Evolutionary conservation across 1,284 basidiomycete genomes (phyloP).

Genomic region (Cystobasidium slooffiae): DNA sequence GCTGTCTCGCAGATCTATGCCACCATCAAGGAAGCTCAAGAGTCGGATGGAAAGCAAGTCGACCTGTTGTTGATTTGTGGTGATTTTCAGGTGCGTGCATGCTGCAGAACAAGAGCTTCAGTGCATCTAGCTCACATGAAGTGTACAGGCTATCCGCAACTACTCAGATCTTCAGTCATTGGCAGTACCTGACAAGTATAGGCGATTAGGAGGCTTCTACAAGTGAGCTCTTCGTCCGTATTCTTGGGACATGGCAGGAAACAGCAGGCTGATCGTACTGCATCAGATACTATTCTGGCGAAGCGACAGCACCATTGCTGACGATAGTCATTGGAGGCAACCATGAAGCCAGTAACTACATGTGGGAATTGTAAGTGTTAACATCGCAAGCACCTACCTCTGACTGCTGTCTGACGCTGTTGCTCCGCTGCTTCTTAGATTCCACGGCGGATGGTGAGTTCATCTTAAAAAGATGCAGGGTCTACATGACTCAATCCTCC

Average conservation of each 20-base stretch:
- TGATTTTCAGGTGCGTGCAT: slow-evolving; percentile 73
- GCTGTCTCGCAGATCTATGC: slow-evolving; percentile 67
- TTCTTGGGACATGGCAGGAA: too few species aligned
- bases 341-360: slow-evolving; percentile 95
- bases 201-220: slow-evolving; percentile 78
- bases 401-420: background rate
- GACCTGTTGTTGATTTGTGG: slow-evolving; percentile 89
- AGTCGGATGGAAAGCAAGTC: slow-evolving; percentile 67
- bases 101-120: background rate
- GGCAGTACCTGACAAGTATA: slow-evolving; percentile 89
- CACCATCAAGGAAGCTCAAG: slow-evolving; percentile 71
- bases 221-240: slow-evolving; percentile 63
- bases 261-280: background rate
- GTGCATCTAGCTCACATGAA: background rate
- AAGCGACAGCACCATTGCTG: slow-evolving; percentile 77
- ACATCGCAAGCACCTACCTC: background rate
- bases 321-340: slow-evolving; percentile 97
- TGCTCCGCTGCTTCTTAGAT: slow-evolving; percentile 61
- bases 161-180: slow-evolving; percentile 83
- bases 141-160: slow-evolving; percentile 74
- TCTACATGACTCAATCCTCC: slow-evolving; percentile 45
- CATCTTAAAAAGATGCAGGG: background rate
- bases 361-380: slow-evolving; percentile 84
- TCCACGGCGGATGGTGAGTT: slow-evolving; percentile 77
- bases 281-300: slow-evolving; percentile 80